These are phyloP conservation scores for Penicillium waksmanii DNA, from an alignment of 495 filamentous ascomycete genomes.

Conservation along the genomic window DNA sequence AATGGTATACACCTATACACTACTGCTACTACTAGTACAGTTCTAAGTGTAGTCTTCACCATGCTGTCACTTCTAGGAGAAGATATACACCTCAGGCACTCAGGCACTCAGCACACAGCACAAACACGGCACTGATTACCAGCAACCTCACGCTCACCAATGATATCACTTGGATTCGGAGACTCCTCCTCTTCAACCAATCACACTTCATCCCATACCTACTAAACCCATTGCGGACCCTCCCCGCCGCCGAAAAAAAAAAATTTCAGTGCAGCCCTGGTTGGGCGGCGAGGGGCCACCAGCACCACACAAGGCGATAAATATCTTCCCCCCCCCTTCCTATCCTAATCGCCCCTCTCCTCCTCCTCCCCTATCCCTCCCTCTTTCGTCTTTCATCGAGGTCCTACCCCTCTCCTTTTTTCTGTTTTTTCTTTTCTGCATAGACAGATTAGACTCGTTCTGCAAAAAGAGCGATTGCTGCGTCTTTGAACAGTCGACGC, in stretches of 20 bases:
- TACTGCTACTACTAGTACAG: neutral
- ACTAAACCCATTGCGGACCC: constrained; percentile 12
- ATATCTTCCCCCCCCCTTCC: constrained; percentile 48
- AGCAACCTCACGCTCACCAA: constrained; percentile 11
- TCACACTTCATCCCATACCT: neutral
- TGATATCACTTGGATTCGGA: constrained; percentile 17
- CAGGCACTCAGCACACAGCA: too few relatives aligned
- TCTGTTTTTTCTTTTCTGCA: constrained; percentile 45
- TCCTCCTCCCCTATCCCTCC: constrained; percentile 32
- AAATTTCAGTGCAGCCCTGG: constrained; percentile 19
- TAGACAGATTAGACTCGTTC: constrained; percentile 46
- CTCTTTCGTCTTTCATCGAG: constrained; percentile 41
- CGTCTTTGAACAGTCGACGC: constrained; percentile 39
- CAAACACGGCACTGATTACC: too few relatives aligned
- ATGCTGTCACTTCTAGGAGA: too few relatives aligned
- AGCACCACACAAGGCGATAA: constrained; percentile 41
- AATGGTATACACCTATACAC: too few relatives aligned
- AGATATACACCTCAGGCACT: too few relatives aligned
- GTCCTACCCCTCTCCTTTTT: constrained; percentile 43
- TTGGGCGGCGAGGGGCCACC: constrained; percentile 40
- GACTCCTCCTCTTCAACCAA: constrained; percentile 18
- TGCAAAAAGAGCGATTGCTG: constrained; percentile 40
- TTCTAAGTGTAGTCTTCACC: too few relatives aligned
- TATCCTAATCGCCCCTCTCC: constrained; percentile 22
- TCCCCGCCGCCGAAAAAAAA: constrained; percentile 36